These are phyloP conservation scores for Coemansia sp. DNA, from an alignment of 192 early-diverging fungal species.

Conservation along the genomic window DNA sequence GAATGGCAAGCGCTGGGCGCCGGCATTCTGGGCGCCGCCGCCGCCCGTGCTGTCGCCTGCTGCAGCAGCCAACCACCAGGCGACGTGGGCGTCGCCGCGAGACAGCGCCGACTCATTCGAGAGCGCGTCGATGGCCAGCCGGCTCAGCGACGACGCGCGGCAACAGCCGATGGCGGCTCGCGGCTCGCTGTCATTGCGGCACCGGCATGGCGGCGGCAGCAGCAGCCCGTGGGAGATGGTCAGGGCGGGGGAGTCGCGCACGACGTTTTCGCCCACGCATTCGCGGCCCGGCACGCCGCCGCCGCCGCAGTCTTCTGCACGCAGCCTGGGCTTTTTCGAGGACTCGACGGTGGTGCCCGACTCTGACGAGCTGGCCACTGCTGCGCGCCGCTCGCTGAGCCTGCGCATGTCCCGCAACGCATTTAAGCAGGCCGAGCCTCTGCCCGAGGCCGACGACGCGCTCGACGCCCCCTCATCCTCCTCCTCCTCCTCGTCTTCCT, in stretches of 20 bases:
- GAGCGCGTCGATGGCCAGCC: constrained; percentile 8
- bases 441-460: constrained; percentile 43
- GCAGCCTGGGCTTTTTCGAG: constrained; percentile 32
- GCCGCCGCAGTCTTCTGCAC: not conserved
- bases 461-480: not conserved
- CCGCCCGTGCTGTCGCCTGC: constrained; percentile 3
- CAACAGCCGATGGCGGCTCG: constrained; percentile 8
- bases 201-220: not conserved
- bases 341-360: constrained; percentile 39
- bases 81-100: constrained; percentile 37
- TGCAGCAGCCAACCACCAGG: not conserved
- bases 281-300: constrained; percentile 31
- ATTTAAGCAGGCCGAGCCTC: constrained; percentile 42
- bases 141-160: constrained; percentile 21
- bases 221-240: constrained; percentile 54
- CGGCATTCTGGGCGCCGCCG: constrained; percentile 45
- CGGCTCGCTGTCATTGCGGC: constrained; percentile 3
- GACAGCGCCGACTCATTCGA: constrained; percentile 26
- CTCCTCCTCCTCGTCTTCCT: too few relatives aligned
- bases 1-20: constrained; percentile 22
- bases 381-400: constrained; percentile 44
- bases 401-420: constrained; percentile 44
- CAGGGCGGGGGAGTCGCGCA: constrained; percentile 20
- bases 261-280: constrained; percentile 29
- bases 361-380: constrained; percentile 41